Conservation (phyloP, 129 eudicot genomes). For the Flaveria bidentis region DNA sequence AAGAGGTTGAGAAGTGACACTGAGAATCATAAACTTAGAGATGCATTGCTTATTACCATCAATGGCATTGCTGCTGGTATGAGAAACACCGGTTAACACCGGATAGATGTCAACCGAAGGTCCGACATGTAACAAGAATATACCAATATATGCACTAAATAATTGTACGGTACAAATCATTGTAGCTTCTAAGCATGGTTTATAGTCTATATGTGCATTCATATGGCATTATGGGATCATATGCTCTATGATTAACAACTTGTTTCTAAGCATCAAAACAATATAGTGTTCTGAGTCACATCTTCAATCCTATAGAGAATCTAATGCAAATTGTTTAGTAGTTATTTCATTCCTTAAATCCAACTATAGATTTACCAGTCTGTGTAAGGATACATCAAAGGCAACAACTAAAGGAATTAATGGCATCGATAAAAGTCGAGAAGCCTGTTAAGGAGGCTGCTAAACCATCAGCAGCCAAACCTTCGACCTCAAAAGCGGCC, state of each 20-base stretch:
- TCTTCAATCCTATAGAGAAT: conserved; percentile 27
- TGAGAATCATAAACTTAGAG: conserved; percentile 68
- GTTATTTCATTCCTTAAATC: conserved; percentile 2
- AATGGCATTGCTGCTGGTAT: conserved; percentile 98
- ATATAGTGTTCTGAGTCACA: conserved; percentile 19
- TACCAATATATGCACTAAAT: background rate
- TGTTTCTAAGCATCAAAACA: conserved; percentile 35
- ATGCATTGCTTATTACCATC: conserved; percentile 84
- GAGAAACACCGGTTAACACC: conserved; percentile 80
- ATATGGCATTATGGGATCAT: conserved; percentile 12
- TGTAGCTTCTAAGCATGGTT: conserved; percentile 19
- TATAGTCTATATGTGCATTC: conserved; percentile 14
- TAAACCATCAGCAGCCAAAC: conserved; percentile 28
- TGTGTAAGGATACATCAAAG: conserved; percentile 22
- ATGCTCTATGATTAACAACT: conserved; percentile 27
- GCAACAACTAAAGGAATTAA: conserved; percentile 24
- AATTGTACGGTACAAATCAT: conserved; percentile 4
- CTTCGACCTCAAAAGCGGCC: conserved; percentile 36
- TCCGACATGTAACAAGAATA: background rate
- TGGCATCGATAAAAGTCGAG: conserved; percentile 42
- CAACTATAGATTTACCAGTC: conserved; percentile 27
- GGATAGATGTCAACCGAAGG: background rate
- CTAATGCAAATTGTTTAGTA: conserved; percentile 22
- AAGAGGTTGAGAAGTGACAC: conserved; percentile 81
- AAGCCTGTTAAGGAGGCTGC: conserved; percentile 31